Evolutionary conservation across 345 rosid species (phyloP).

Genomic region (Laguncularia racemosa): DNA sequence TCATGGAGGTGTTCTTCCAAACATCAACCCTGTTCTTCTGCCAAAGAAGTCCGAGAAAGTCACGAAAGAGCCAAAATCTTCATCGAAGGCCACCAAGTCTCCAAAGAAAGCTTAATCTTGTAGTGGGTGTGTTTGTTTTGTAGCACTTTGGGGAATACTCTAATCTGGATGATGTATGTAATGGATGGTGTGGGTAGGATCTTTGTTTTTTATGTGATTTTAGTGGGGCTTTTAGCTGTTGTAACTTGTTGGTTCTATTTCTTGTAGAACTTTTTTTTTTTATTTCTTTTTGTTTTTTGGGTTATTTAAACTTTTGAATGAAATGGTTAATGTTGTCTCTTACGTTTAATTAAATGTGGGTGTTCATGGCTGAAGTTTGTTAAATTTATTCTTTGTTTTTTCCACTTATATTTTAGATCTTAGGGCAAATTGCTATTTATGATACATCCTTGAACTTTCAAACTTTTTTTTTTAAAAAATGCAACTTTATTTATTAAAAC

Average conservation of each 20-base stretch:
- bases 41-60: constrained; percentile 51
- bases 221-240: not conserved
- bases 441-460: not conserved
- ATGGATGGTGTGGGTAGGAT: too few species aligned
- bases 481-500: too few species aligned
- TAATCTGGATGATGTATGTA: too few species aligned
- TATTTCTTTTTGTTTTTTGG: not conserved
- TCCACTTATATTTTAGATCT: too few species aligned
- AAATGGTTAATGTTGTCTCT: not conserved
- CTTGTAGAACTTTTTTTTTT: constrained; percentile 2
- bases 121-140: constrained; percentile 1
- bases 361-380: too few species aligned
- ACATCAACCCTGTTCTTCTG: constrained; percentile 62
- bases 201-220: not conserved
- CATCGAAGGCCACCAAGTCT: constrained; percentile 60
- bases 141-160: too few species aligned
- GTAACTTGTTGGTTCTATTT: constrained; percentile 3
- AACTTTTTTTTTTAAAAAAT: too few species aligned
- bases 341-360: too few species aligned
- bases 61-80: constrained; percentile 50
- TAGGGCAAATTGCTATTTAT: too few species aligned
- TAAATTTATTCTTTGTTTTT: too few species aligned
- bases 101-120: constrained; percentile 43
- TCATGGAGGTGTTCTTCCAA: constrained; percentile 74
- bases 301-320: constrained; percentile 2